Evolutionary conservation across 129 eudicot species (phyloP), one percentile per base, ranked within the genome.

Genomic region (Rutidosis leptorrhynchoides): DNA sequence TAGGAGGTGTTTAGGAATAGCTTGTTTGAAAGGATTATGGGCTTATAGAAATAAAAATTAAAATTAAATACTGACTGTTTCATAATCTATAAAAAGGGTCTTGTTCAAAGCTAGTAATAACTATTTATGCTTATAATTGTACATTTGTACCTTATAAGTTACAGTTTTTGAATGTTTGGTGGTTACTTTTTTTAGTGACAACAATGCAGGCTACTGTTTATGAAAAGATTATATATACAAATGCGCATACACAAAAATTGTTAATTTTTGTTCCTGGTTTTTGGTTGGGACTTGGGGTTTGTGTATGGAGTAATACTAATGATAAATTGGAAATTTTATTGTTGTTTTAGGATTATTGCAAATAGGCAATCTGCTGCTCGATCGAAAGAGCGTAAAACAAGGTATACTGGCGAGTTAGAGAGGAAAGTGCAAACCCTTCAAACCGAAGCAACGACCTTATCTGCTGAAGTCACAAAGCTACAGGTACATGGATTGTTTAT

Each of bases 321-420:
- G 24, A 20, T 3, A 30, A 29, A 19, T 9, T 17, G 45, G 14
- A 60, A 29, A 46, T 27, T 29, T 43, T 21, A 9, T 55, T 55
- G 28, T 55, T 55, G 29, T 60, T 20, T 69, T 58, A 90, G 97
- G 89, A 87, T 90, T 78, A 92, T 90, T 60, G 95, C 97, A n/a
- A 90, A 90, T 75, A 84, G 97, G 57, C 97, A 90, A 72, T 90
- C 97, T 63, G 97, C 97, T 21, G 95, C 97, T 7, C 86, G 95
- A 24, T 90, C 97, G 0, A 90, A 90, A 76, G 97, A 90, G 79
- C 71, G 97, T 3, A 90, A 87, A 72, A 71, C 76, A 29, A 81
- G 83, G 19, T 90, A 90, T 52, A 87, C 97, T 0, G 65, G 77
- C 23, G 95, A 90, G 74, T 76, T 90, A 78, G 97, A 90, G 89